Conservation (phyloP, 345 rosid species). For the Jatropha curcas region DNA sequence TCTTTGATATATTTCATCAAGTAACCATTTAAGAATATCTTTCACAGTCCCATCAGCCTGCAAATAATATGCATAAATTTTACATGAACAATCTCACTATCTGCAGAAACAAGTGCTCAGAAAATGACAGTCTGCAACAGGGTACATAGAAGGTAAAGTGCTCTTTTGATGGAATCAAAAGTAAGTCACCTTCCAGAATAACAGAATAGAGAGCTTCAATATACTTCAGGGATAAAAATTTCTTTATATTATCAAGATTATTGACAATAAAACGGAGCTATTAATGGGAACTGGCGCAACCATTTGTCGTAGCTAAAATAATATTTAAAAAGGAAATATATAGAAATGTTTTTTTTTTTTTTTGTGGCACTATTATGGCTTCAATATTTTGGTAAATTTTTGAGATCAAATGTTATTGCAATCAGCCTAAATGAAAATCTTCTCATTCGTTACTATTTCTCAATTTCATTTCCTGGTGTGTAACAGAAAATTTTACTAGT, state of each 20-base stretch:
- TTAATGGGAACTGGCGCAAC: background rate
- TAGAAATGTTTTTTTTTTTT: too few relatives aligned
- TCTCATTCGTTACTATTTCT: background rate
- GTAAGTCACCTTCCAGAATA: background rate
- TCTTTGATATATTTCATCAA: constrained; percentile 55
- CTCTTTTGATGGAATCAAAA: background rate
- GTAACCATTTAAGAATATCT: constrained; percentile 57
- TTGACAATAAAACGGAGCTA: background rate
- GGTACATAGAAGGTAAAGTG: background rate
- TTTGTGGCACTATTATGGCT: background rate
- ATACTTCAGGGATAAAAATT: background rate
- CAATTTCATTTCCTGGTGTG: background rate
- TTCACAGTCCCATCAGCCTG: constrained; percentile 41
- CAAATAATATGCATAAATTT: background rate
- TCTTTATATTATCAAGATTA: too few relatives aligned
- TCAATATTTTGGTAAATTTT: background rate
- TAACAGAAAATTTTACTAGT: background rate
- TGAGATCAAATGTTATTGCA: background rate
- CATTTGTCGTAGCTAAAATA: background rate
- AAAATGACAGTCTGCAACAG: background rate
- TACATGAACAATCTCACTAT: background rate
- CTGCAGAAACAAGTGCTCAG: background rate
- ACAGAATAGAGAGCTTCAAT: background rate
- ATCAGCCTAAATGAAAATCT: background rate
- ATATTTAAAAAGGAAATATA: too few relatives aligned